Evolutionary conservation across 805 yeast genomes (phyloP).

Genomic region (Metschnikowia koreensis): DNA sequence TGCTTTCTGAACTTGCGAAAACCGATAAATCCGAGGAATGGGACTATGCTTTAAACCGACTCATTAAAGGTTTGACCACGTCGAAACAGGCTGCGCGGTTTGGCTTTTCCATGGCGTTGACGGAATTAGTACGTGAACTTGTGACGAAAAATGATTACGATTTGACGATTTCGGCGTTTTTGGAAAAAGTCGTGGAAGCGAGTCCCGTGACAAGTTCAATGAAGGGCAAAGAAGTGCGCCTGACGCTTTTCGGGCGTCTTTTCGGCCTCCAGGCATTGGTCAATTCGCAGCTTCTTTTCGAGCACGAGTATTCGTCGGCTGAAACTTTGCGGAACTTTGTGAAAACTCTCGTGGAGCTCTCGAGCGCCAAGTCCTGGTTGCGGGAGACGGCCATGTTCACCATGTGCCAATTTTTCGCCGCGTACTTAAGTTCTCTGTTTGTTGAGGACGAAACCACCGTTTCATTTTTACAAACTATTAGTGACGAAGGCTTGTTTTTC

Average conservation of each 20-base stretch:
- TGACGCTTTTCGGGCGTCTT: slow-evolving; percentile 74
- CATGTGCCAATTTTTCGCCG: slow-evolving; percentile 48
- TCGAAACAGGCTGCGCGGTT: slow-evolving; percentile 79
- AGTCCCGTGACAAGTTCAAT: slow-evolving; percentile 34
- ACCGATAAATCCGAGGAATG: slow-evolving; percentile 56
- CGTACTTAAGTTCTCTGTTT: slow-evolving; percentile 12
- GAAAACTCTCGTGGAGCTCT: slow-evolving; percentile 51
- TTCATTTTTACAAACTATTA: slow-evolving; percentile 42
- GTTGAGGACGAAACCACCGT: slow-evolving; percentile 20
- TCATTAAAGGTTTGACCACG: slow-evolving; percentile 78
- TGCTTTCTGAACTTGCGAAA: slow-evolving; percentile 57
- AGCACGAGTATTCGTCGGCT: slow-evolving; percentile 15
- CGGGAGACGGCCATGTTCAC: slow-evolving; percentile 79
- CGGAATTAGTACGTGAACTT: slow-evolving; percentile 54
- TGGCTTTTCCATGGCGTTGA: slow-evolving; percentile 85
- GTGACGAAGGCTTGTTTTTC: slow-evolving; percentile 53
- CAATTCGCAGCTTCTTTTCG: slow-evolving; percentile 38
- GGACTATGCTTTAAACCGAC: slow-evolving; percentile 76
- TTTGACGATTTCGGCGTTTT: slow-evolving; percentile 33
- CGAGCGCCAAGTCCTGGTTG: slow-evolving; percentile 75
- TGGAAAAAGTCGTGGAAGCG: slow-evolving; percentile 40
- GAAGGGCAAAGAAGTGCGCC: slow-evolving; percentile 83
- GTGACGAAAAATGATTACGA: slow-evolving; percentile 28
- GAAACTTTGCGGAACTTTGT: slow-evolving; percentile 42
- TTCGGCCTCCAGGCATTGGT: slow-evolving; percentile 80